A percentile compares a stretch with the other conserved stretches of the same genome.
Conservation (phyloP, 2,329 filamentous ascomycete species). For the Coniochaeta sp. region DNA sequence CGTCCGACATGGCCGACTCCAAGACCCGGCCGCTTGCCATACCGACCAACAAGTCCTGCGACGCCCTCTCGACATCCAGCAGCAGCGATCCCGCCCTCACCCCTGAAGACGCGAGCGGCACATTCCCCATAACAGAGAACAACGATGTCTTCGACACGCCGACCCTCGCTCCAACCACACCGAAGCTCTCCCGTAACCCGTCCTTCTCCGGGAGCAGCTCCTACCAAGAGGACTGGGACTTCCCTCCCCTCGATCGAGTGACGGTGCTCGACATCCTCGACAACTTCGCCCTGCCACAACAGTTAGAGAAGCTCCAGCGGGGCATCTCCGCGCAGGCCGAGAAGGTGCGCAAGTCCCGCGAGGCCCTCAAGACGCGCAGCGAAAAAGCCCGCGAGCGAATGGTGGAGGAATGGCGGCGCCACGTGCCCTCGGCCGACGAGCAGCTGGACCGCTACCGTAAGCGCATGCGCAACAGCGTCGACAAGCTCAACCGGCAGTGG, state of each 20-base stretch:
- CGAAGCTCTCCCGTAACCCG: slow-evolving; percentile 61
- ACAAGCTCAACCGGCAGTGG: slow-evolving; percentile 78
- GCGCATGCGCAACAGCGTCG: slow-evolving; percentile 83
- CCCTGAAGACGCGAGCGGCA: slow-evolving; percentile 34
- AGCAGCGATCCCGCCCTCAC: slow-evolving; percentile 35
- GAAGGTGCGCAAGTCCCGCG: slow-evolving; percentile 75
- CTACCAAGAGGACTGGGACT: slow-evolving; percentile 87
- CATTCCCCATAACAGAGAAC: slow-evolving; percentile 35
- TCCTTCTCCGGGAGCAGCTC: slow-evolving; percentile 80
- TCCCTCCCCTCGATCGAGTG: slow-evolving; percentile 82
- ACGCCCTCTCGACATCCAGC: slow-evolving; percentile 20
- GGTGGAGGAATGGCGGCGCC: slow-evolving; percentile 85
- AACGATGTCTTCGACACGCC: slow-evolving; percentile 43
- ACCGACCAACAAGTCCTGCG: slow-evolving; percentile 28
- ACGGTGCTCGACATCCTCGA: slow-evolving; percentile 91
- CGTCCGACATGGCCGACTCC: slow-evolving; percentile 36
- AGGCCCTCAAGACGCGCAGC: slow-evolving; percentile 70
- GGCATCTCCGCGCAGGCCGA: slow-evolving; percentile 77
- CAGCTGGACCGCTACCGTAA: slow-evolving; percentile 85
- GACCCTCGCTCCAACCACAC: slow-evolving; percentile 36
- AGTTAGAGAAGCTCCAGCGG: slow-evolving; percentile 83
- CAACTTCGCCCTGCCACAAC: slow-evolving; percentile 84
- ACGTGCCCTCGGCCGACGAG: slow-evolving; percentile 81
- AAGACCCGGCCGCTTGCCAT: slow-evolving; percentile 25
- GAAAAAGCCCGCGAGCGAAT: slow-evolving; percentile 79